Percentiles rank a stretch among this genome's conserved stretches.
phyloP scores from a whole-genome alignment of 495 filamentous ascomycete species.

The Hapsidospora chrysogenum region DNA sequence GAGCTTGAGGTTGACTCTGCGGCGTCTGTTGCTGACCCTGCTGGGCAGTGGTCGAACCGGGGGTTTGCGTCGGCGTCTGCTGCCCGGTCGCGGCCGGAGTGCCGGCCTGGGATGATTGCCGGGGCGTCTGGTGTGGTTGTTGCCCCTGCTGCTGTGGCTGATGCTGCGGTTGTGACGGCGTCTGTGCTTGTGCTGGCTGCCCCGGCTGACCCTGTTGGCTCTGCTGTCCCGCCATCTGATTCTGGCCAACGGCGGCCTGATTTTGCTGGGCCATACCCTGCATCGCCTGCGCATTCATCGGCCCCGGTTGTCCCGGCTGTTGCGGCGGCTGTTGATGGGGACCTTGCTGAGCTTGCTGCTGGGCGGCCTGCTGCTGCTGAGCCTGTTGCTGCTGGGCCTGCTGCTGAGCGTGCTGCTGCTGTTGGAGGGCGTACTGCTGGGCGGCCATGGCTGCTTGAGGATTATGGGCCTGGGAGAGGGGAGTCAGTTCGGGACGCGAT shows the following conservation, averaged over 20 bases:
- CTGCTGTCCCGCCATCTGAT: slow-evolving; percentile 5
- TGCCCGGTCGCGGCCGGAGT: slow-evolving; percentile 8
- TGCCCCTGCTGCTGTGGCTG: slow-evolving; percentile 16
- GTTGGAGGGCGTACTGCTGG: slow-evolving; percentile 26
- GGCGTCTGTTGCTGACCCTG: slow-evolving; percentile 32
- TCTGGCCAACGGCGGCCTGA: background rate
- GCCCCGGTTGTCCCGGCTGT: slow-evolving; percentile 2
- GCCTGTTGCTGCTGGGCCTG: slow-evolving; percentile 34
- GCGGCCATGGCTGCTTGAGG: slow-evolving; percentile 10
- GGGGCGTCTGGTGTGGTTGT: slow-evolving; percentile 11
- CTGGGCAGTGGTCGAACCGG: slow-evolving; percentile 8
- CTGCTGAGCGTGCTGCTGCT: slow-evolving; percentile 15
- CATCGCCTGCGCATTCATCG: slow-evolving; percentile 1
- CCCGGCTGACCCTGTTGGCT: slow-evolving; percentile 27
- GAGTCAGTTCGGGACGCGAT: slow-evolving; percentile 6
- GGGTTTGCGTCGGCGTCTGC: slow-evolving; percentile 14
- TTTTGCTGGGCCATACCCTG: slow-evolving; percentile 1
- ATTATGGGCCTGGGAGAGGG: background rate
- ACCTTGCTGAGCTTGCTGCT: slow-evolving; percentile 28
- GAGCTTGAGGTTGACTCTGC: slow-evolving; percentile 23
- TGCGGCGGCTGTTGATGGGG: slow-evolving; percentile 13
- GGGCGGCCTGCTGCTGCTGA: slow-evolving; percentile 20
- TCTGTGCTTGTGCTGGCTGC: slow-evolving; percentile 33
- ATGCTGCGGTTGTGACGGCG: slow-evolving; percentile 25
- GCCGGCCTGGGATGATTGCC: slow-evolving; percentile 14